Percentiles rank a stretch among this genome's conserved stretches.
Evolutionary conservation across 306 rosid species (phyloP).

Genomic region (Coriaria nepalensis): DNA sequence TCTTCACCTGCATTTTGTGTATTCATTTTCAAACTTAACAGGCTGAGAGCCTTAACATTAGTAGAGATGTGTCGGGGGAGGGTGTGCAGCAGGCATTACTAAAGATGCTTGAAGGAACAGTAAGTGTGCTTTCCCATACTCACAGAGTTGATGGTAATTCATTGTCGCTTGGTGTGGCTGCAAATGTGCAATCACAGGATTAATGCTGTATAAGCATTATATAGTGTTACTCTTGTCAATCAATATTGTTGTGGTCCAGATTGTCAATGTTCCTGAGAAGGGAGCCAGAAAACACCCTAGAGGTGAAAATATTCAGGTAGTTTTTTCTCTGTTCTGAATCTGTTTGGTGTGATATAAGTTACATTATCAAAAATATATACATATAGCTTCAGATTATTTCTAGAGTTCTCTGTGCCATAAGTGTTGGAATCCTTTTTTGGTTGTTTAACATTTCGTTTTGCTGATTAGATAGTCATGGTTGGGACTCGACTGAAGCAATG

Average conservation of each 20-base stretch:
- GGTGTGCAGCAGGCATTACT: conserved; percentile 96
- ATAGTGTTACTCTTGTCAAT: too few relatives aligned
- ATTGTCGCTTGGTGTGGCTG: conserved; percentile 7
- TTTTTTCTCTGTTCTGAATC: neutral
- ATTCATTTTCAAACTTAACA: conserved; percentile 24
- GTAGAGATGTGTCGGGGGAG: conserved; percentile 98
- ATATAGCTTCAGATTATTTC: too few relatives aligned
- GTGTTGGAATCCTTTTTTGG: too few relatives aligned
- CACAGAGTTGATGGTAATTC: neutral
- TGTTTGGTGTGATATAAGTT: neutral
- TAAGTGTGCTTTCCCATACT: conserved; percentile 27
- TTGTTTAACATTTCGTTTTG: too few relatives aligned
- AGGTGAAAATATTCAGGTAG: conserved; percentile 92
- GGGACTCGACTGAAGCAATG: too few relatives aligned
- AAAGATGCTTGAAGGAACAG: conserved; percentile 99
- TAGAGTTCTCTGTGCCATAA: too few relatives aligned
- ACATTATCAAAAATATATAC: too few relatives aligned
- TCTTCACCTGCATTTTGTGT: conserved; percentile 3
- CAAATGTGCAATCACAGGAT: neutral
- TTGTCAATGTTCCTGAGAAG: conserved; percentile 97
- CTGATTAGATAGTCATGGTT: too few relatives aligned
- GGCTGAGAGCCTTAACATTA: conserved; percentile 95
- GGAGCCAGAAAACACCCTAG: conserved; percentile 95
- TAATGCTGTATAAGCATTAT: too few relatives aligned
- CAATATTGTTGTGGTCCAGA: conserved; percentile 32